Evolutionary conservation across 108 stramenopile species (phyloP), one percentile per base, ranked within the genome.

Genomic region (Pseudonitzschia multiseries): DNA sequence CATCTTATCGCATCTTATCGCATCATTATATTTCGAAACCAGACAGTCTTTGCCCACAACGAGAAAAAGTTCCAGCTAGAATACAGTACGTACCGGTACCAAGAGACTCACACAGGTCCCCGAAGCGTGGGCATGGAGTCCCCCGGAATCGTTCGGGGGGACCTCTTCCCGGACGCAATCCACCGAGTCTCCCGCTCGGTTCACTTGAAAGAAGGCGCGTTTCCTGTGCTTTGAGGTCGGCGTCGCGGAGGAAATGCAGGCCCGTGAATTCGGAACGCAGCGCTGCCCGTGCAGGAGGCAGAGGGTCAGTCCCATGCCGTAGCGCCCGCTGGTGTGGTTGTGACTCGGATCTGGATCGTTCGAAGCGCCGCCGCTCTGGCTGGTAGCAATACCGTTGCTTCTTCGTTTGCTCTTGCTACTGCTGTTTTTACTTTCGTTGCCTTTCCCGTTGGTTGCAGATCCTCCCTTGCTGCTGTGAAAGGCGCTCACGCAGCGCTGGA

Each of bases 261-360:
- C 82, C 42, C 71, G 81, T 1, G 91, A 89, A 20, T 86, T 78
- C 10, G 87, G 88, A 8, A 91, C 89, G n/a, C 91, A 73, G 20
- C 91, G 89, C 63, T 95, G 93, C 0, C 89, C 86, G 46, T 95
- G 93, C 6, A 95, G 83, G 8, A 95, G 72, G 72, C 91, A 95
- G 27, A 95, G 80, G 15, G 87, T 86, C 54, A 89, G 40, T 15
- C 88, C 88, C 27, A 89, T 80, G 1, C 88, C 88, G 62, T 89
- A 89, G 2, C 88, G 72, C 20, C 88, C 88, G 2, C 79, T 79
- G 13, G 88, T 89, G 29, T 68, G 62, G 44, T 48, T 48, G 33
- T n/a, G n/a, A n/a, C n/a, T n/a, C n/a, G n/a, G n/a, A n/a, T n/a
- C n/a, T n/a, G n/a, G n/a, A n/a, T n/a, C n/a, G n/a, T n/a, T n/a